phyloP scores from a whole-genome alignment of 2,329 filamentous ascomycete species.

The Colletotrichum destructivum region DNA sequence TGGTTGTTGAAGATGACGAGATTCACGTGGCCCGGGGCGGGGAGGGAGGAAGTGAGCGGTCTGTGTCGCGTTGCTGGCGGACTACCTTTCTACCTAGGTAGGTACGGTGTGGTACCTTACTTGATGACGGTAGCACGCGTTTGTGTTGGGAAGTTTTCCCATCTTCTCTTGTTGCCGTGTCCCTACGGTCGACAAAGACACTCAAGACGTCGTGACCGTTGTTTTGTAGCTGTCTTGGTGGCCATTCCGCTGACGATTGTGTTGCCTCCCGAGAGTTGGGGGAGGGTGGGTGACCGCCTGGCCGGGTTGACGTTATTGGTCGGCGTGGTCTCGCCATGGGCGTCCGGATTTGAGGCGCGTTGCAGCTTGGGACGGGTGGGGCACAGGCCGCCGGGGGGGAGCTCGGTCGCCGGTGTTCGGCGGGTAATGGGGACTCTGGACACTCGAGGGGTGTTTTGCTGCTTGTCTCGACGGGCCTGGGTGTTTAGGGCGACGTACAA shows the following conservation, averaged over 20 bases:
- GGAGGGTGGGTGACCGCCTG: background rate
- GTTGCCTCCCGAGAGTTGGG: too few species aligned
- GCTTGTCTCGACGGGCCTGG: too few species aligned
- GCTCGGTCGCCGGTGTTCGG: too few species aligned
- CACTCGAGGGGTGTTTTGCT: background rate
- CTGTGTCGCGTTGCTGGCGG: too few species aligned
- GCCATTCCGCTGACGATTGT: too few species aligned
- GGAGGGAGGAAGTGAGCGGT: background rate
- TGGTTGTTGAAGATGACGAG: background rate
- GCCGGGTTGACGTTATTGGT: background rate
- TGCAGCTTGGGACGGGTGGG: background rate
- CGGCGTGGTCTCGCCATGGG: background rate
- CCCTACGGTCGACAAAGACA: too few species aligned
- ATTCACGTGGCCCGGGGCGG: background rate
- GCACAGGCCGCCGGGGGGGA: background rate
- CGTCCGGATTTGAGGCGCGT: background rate
- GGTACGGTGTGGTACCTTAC: too few species aligned
- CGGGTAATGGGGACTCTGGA: background rate
- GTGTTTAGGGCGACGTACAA: background rate
- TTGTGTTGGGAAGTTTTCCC: too few species aligned
- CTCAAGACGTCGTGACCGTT: too few species aligned
- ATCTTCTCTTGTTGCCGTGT: background rate
- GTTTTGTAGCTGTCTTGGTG: too few species aligned
- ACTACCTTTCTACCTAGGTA: too few species aligned
- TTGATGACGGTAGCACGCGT: too few species aligned